phyloP scores from a whole-genome alignment of 768 basidiomycete species.

The Rhizopogon vesiculosus region DNA sequence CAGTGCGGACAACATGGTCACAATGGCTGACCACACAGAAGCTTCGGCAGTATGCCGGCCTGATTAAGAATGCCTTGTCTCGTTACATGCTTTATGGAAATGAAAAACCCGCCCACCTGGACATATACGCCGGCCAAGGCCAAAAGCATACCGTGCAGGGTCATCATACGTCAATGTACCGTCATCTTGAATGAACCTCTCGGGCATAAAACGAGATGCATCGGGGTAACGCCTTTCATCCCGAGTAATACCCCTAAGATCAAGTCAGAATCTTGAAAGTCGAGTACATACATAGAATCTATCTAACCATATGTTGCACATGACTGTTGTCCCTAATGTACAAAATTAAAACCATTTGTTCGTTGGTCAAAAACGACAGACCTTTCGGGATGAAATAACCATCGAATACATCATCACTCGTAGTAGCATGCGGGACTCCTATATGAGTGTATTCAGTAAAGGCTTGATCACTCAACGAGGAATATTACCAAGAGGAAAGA shows the following conservation, averaged over 20 bases:
- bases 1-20: constrained; percentile 12
- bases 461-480: too few relatives aligned
- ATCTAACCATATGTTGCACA: too few relatives aligned
- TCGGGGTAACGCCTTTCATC: too few relatives aligned
- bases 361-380: not conserved
- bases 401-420: not conserved
- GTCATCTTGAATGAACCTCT: not conserved
- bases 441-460: too few relatives aligned
- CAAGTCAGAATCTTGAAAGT: not conserved
- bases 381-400: constrained; percentile 50
- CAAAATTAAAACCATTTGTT: too few relatives aligned
- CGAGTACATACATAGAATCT: too few relatives aligned
- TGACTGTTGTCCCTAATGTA: too few relatives aligned
- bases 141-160: not conserved
- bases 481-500: too few relatives aligned
- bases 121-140: too few relatives aligned
- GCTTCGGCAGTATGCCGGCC: not conserved
- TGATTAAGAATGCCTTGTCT: not conserved
- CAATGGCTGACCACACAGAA: not conserved
- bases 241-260: constrained; percentile 5
- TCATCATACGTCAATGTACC: not conserved
- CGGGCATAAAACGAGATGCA: not conserved
- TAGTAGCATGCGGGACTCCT: too few relatives aligned
- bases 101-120: too few relatives aligned
- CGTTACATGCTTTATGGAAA: not conserved